Percentiles rank a stretch among this genome's conserved stretches.
Evolutionary conservation across 106 monocot genomes (phyloP).

Genomic region (Acanthochlamys bracteata): DNA sequence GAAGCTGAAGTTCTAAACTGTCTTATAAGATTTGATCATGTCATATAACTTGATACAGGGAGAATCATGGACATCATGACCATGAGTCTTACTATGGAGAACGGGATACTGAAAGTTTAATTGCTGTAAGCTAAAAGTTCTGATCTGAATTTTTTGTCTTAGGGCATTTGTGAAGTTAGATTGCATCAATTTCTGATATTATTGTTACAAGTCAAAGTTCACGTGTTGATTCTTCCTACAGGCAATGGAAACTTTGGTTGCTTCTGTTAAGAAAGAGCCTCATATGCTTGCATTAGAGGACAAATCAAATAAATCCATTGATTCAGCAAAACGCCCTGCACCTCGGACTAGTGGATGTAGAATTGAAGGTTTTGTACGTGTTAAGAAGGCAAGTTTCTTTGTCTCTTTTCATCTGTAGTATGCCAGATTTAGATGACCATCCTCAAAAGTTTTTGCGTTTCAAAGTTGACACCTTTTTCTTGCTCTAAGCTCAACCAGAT

Average conservation of each 20-base stretch:
- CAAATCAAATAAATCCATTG: conserved; percentile 42
- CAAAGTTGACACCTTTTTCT: too few relatives aligned
- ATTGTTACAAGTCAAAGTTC: background rate
- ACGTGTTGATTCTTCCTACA: conserved; percentile 7
- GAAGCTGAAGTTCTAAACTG: too few relatives aligned
- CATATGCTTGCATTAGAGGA: conserved; percentile 54
- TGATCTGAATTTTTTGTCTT: background rate
- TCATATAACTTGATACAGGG: conserved; percentile 34
- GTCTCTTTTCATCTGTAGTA: background rate
- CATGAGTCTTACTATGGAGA: conserved; percentile 97
- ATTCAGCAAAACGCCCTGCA: conserved; percentile 73
- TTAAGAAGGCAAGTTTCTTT: conserved; percentile 64
- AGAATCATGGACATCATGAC: conserved; percentile 82
- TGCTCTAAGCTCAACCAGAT: too few relatives aligned
- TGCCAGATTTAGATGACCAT: too few relatives aligned
- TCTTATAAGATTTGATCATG: background rate
- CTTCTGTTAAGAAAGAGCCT: conserved; percentile 48
- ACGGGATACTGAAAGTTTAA: conserved; percentile 84
- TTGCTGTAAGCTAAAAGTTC: conserved; percentile 59
- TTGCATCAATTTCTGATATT: background rate
- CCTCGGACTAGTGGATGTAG: conserved; percentile 85
- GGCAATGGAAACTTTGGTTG: conserved; percentile 88
- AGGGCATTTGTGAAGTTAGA: background rate
- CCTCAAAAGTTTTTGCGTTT: too few relatives aligned
- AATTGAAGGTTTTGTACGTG: conserved; percentile 95